Percentiles rank a stretch among this genome's conserved stretches.
Conservation (phyloP, 106 monocot genomes). For the Platanthera guangdongensis region DNA sequence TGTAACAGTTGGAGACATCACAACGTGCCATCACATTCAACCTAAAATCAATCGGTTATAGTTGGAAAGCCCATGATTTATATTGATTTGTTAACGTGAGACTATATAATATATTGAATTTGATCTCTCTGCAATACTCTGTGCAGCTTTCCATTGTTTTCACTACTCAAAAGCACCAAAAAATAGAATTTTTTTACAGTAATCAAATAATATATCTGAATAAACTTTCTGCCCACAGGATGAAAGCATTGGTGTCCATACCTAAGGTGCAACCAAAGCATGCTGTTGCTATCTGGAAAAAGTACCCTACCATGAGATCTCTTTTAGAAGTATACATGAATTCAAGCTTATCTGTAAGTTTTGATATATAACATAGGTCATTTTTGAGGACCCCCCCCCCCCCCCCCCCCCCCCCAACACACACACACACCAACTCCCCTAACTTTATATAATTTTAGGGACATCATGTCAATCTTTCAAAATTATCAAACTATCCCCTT, state of each 20-base stretch:
- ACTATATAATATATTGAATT: no score
- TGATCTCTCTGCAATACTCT: no score
- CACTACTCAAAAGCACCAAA: not conserved
- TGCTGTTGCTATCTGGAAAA: conserved; percentile 79
- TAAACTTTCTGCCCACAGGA: conserved; percentile 27
- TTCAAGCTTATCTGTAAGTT: conserved; percentile 47
- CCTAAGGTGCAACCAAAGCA: conserved; percentile 80
- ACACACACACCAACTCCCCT: no score
- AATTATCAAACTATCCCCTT: not conserved
- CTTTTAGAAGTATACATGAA: conserved; percentile 70
- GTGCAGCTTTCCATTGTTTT: not conserved
- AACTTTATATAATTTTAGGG: no score
- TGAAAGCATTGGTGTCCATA: conserved; percentile 81
- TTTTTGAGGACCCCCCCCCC: no score
- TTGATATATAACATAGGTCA: not conserved
- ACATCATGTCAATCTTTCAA: not conserved
- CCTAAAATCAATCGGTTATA: no score
- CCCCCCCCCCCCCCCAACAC: no score
- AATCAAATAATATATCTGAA: not conserved
- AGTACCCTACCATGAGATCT: conserved; percentile 83
- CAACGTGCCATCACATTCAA: no score
- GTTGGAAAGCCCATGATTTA: no score
- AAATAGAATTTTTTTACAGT: not conserved
- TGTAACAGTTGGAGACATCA: no score
- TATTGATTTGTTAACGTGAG: no score